Evolutionary conservation across 192 early-diverging fungal genomes (phyloP).

Genomic region (Blastocladiella britannica): DNA sequence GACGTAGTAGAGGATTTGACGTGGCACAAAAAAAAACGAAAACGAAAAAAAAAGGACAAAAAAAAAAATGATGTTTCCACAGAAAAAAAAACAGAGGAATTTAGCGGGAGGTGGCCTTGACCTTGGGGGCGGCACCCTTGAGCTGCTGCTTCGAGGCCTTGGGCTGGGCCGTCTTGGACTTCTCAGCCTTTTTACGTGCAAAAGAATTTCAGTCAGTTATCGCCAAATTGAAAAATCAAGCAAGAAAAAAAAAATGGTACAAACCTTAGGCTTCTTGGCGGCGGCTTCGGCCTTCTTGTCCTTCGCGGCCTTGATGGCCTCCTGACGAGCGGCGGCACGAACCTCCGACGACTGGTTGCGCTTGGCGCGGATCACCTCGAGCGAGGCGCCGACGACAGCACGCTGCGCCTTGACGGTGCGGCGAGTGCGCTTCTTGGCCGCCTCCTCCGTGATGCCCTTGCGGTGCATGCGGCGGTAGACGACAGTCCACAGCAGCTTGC

Average conservation of each 20-base stretch:
- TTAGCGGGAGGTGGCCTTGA: constrained; percentile 67
- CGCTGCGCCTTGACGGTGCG: constrained; percentile 89
- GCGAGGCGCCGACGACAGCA: constrained; percentile 83
- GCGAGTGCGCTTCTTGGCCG: constrained; percentile 86
- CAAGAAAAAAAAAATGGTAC: constrained; percentile 4
- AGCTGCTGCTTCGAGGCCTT: constrained; percentile 65
- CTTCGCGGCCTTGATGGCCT: constrained; percentile 72
- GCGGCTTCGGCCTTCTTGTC: constrained; percentile 74
- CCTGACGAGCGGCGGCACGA: constrained; percentile 69
- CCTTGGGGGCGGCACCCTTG: constrained; percentile 61
- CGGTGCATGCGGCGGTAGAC: constrained; percentile 96
- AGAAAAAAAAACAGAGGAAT: neutral
- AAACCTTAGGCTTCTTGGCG: constrained; percentile 62
- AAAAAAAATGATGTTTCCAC: too few relatives aligned
- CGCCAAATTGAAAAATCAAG: too few relatives aligned
- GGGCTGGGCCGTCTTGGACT: constrained; percentile 15
- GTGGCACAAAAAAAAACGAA: too few relatives aligned
- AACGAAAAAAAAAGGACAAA: too few relatives aligned
- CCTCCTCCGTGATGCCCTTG: constrained; percentile 94
- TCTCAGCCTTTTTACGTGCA: too few relatives aligned
- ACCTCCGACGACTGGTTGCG: constrained; percentile 91
- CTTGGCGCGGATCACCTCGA: constrained; percentile 92
- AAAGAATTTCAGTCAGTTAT: too few relatives aligned
- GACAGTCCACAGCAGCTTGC: constrained; percentile 91
- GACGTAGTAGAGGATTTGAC: too few relatives aligned